Conservation (phyloP, 1,139 yeast species). For the Kodamaea ohmeri region DNA sequence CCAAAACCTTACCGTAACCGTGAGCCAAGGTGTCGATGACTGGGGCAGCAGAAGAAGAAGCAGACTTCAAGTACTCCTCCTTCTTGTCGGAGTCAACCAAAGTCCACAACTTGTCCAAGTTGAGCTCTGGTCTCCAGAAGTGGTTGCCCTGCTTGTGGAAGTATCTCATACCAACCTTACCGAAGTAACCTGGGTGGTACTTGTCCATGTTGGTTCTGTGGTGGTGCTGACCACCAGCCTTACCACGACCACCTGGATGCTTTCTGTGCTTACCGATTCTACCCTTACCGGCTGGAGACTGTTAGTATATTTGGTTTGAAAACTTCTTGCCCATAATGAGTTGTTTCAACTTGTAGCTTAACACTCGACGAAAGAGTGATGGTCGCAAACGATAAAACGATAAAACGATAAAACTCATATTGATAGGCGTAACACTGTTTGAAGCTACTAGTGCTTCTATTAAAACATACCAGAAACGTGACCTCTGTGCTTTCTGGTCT, state of each 20-base stretch:
- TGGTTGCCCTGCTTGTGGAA: conserved; percentile 97
- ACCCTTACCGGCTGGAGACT: conserved; percentile 94
- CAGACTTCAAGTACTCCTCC: conserved; percentile 86
- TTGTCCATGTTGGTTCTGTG: conserved; percentile 99
- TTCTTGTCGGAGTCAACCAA: conserved; percentile 92
- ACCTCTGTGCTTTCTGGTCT: conserved; percentile 99
- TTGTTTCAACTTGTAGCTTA: too few species aligned
- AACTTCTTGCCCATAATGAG: not conserved
- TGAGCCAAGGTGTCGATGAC: conserved; percentile 98
- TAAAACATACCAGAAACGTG: conserved; percentile 92
- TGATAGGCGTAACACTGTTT: not conserved
- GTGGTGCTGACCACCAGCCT: conserved; percentile 99
- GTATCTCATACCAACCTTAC: conserved; percentile 99
- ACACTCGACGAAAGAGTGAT: too few species aligned
- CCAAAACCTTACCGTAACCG: conserved; percentile 99
- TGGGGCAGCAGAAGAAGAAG: conserved; percentile 92
- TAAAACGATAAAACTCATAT: too few species aligned
- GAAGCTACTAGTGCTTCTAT: conserved; percentile 7
- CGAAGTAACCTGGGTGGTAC: conserved; percentile 99
- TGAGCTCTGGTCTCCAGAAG: conserved; percentile 97
- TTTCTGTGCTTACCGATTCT: conserved; percentile 99
- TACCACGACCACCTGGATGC: conserved; percentile 99
- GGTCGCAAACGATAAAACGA: too few species aligned
- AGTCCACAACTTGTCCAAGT: conserved; percentile 99
- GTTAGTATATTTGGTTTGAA: conserved; percentile 29